Conservation (phyloP, 1,284 basidiomycete species). For the Ceratobasidium sp. region DNA sequence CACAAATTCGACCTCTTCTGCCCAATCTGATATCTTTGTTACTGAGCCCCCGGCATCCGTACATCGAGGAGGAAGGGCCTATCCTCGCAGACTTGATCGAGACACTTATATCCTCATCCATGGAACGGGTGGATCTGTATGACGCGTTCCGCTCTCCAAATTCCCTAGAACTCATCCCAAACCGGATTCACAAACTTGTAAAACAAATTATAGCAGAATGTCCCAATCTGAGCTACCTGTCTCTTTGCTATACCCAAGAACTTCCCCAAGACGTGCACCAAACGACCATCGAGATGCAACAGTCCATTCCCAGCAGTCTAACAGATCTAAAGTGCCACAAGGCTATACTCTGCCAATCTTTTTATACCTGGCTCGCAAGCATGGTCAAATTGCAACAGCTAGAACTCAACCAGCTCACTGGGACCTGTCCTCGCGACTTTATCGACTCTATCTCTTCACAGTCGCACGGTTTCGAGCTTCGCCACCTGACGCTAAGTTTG, state of each 20-base stretch:
- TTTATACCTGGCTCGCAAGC: not conserved
- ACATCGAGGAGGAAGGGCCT: not conserved
- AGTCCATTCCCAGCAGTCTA: not conserved
- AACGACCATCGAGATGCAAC: not conserved
- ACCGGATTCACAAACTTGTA: no score
- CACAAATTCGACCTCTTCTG: not conserved
- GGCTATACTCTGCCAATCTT: not conserved
- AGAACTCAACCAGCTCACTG: not conserved
- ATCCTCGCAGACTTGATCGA: not conserved
- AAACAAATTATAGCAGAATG: not conserved
- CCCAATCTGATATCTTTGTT: not conserved
- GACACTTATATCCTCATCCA: not conserved
- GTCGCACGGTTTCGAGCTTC: not conserved
- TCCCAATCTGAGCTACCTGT: not conserved
- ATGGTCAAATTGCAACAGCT: not conserved
- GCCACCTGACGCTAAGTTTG: no score
- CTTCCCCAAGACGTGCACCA: not conserved
- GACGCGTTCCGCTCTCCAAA: no score
- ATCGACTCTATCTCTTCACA: not conserved
- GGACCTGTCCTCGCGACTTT: not conserved
- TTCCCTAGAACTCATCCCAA: no score
- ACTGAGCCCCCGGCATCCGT: not conserved
- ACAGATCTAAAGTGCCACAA: not conserved
- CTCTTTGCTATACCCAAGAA: not conserved
- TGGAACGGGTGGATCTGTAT: not conserved